A percentile compares a stretch with the other conserved stretches of the same genome.
Conservation (phyloP, 2,329 filamentous ascomycete species). For the Polychaeton citri region DNA sequence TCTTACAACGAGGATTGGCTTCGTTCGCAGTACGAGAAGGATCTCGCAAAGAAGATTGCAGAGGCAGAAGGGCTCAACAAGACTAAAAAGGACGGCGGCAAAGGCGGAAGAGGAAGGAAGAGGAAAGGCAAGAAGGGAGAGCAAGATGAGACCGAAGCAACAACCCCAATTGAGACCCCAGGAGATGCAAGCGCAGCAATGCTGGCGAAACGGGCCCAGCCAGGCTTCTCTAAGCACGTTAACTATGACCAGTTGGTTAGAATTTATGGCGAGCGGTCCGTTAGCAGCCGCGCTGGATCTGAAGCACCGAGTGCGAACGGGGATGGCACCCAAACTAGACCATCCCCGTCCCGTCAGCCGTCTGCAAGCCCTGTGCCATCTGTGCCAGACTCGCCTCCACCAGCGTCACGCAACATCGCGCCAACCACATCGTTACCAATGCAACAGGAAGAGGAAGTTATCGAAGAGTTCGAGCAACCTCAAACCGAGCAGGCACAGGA, state of each 20-base stretch:
- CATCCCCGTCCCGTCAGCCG: constrained; percentile 2
- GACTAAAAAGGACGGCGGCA: constrained; percentile 20
- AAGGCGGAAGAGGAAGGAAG: constrained; percentile 33
- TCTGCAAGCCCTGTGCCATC: constrained; percentile 3
- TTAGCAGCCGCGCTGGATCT: constrained; percentile 4
- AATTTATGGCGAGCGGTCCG: constrained; percentile 21
- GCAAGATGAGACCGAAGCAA: constrained; percentile 20
- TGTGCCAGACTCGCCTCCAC: constrained; percentile 3
- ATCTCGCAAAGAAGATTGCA: constrained; percentile 57
- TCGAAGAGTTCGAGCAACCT: constrained; percentile 3
- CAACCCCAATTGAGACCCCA: constrained; percentile 27
- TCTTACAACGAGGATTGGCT: constrained; percentile 92
- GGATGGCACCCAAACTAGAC: constrained; percentile 1
- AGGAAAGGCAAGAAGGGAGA: constrained; percentile 30
- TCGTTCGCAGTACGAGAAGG: constrained; percentile 71
- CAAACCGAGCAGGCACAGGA: not conserved
- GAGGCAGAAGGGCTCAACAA: constrained; percentile 33
- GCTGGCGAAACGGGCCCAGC: constrained; percentile 29
- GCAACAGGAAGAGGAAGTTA: constrained; percentile 2
- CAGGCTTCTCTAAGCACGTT: constrained; percentile 29
- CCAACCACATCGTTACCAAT: constrained; percentile 1
- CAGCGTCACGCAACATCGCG: constrained; percentile 4
- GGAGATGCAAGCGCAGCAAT: constrained; percentile 33
- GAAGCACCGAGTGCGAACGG: constrained; percentile 2
- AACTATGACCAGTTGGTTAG: constrained; percentile 33